These are phyloP conservation scores for Claviceps maximensis DNA, from an alignment of 2,329 filamentous ascomycete species.

Conservation along the genomic window DNA sequence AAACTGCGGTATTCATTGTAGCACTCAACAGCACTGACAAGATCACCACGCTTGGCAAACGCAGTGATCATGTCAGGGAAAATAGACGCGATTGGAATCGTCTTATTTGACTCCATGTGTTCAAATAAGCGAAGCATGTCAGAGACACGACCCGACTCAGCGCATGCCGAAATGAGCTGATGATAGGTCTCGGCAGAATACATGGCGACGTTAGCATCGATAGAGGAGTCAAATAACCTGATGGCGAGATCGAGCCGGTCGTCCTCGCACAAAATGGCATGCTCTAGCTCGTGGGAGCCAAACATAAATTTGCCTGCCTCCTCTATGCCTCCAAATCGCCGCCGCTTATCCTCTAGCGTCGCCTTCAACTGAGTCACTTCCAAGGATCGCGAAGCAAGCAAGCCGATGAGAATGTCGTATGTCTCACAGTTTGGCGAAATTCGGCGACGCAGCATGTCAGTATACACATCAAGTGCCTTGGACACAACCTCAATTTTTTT, in stretches of 20 bases:
- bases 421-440: slow-evolving; percentile 73
- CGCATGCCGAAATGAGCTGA: slow-evolving; percentile 75
- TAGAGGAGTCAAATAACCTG: slow-evolving; percentile 70
- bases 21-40: slow-evolving; percentile 80
- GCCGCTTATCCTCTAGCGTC: slow-evolving; percentile 65
- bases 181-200: slow-evolving; percentile 78
- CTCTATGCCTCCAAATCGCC: slow-evolving; percentile 74
- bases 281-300: slow-evolving; percentile 74
- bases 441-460: slow-evolving; percentile 83
- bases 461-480: slow-evolving; percentile 88
- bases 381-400: slow-evolving; percentile 68
- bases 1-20: slow-evolving; percentile 90
- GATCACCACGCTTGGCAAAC: slow-evolving; percentile 68
- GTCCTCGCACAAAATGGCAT: slow-evolving; percentile 75
- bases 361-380: slow-evolving; percentile 64
- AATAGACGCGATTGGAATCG: slow-evolving; percentile 63
- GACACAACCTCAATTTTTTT: slow-evolving; percentile 75
- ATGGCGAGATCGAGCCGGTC: slow-evolving; percentile 75
- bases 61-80: slow-evolving; percentile 94
- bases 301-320: slow-evolving; percentile 79
- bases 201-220: slow-evolving; percentile 44
- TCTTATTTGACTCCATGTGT: slow-evolving; percentile 72
- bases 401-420: slow-evolving; percentile 73
- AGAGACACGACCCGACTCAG: slow-evolving; percentile 62
- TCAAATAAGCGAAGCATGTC: slow-evolving; percentile 87